Conservation (phyloP, 2,329 filamentous ascomycete genomes). For the Aspergillus brunneoviolaceus region DNA sequence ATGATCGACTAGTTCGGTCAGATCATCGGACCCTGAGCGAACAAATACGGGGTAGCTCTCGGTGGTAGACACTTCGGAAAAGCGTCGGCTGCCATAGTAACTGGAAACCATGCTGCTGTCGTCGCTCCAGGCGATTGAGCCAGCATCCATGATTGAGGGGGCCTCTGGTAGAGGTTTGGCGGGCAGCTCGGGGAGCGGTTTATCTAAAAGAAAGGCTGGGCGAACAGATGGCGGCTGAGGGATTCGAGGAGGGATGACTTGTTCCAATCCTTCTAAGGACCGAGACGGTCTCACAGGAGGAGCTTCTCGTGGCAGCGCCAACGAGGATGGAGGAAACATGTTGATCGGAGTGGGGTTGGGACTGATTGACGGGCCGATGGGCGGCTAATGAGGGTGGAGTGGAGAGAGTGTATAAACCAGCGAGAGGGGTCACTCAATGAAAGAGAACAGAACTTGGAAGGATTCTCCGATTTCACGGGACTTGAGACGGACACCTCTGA, state of each 20-base stretch:
- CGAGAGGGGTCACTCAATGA: slow-evolving; percentile 2
- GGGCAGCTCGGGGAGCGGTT: slow-evolving; percentile 35
- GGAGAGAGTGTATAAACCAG: neutral
- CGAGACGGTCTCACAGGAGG: slow-evolving; percentile 36
- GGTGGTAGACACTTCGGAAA: slow-evolving; percentile 22
- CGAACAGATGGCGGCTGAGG: slow-evolving; percentile 15
- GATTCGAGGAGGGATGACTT: slow-evolving; percentile 33
- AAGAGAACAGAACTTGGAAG: neutral
- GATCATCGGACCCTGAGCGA: slow-evolving; percentile 29
- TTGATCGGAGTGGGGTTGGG: neutral
- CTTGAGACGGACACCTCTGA: neutral
- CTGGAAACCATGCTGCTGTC: slow-evolving; percentile 31
- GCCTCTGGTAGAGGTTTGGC: slow-evolving; percentile 25
- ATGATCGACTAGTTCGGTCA: slow-evolving; percentile 28
- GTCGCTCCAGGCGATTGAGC: slow-evolving; percentile 31
- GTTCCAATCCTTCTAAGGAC: slow-evolving; percentile 40
- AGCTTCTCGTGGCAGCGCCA: slow-evolving; percentile 23
- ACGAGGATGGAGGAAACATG: slow-evolving; percentile 27
- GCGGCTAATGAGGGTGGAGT: neutral
- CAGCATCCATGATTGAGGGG: slow-evolving; percentile 19
- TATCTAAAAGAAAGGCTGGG: slow-evolving; percentile 28
- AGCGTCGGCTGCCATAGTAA: slow-evolving; percentile 17
- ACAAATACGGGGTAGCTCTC: slow-evolving; percentile 37
- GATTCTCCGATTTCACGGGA: neutral
- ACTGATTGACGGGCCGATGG: neutral